Base-by-base conservation (phyloP, 108 stramenopile species). In the Fragilaria crotonensis region DNA sequence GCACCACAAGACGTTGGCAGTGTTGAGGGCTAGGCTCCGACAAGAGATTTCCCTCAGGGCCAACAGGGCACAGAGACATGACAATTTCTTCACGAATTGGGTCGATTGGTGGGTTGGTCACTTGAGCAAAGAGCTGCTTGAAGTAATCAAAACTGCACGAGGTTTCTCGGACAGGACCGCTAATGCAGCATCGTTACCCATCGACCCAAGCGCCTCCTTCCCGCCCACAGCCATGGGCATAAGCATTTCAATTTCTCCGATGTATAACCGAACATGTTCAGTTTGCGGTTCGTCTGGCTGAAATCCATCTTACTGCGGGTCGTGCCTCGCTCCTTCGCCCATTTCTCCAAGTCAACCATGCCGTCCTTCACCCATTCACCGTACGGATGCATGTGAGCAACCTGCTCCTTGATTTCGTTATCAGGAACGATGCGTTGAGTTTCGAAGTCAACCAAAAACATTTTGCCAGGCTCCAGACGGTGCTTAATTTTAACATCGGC, bases 41-140 rank as follows among this genome's bases (percentile, higher is more conserved):
- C 53, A 98, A 68, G 5, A 95, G 71, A 61, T 96, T 96, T 22
- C 88, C 91, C 63, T 96, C 93, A 9, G 90, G 87, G 27, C 97
- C 97, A 33, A 98, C 93, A 4, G 95, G 91, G 63, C 94, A 95
- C 4, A 98, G 84, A 62, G 93, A 95, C 97, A 98, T 98, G 52
- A 97, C 96, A 67, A 94, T 92, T 71, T 96, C 96, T 75, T 98
- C 97, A 33, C 96, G 86, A 60, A 98, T 90, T 0, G 97, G 96
- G 64, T 98, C 97, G 63, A 98, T 98, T 11, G 97, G 96, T 53
- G 97, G 97, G 62, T 98, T 98, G 31, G 97, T 98, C 48, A 98
- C 97, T 69, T 97, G 89, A 0, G 97, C 97, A 68, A 98, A 98
- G 48, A 96, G 89, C 71, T 98, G 97, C 81, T 98, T 98, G 84